These are phyloP conservation scores for Fragaria nilgerrensis DNA, from an alignment of 306 rosid genomes.

Conservation along the genomic window DNA sequence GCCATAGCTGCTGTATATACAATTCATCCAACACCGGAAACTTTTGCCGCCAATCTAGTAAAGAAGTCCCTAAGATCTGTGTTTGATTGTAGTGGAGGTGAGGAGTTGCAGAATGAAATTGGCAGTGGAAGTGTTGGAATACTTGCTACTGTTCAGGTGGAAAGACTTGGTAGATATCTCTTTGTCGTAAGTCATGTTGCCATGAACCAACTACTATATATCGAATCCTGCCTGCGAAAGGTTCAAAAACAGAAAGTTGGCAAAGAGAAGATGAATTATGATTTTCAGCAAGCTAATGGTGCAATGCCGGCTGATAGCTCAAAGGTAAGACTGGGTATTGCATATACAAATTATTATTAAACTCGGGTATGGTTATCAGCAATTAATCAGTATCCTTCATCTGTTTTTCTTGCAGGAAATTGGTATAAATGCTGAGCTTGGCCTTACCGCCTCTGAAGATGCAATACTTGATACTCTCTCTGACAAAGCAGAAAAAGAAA, in stretches of 20 bases:
- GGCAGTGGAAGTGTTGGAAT: conserved; percentile 39
- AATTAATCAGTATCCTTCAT: background rate
- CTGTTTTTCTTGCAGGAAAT: conserved; percentile 52
- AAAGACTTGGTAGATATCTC: conserved; percentile 69
- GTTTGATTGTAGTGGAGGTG: conserved; percentile 46
- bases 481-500: conserved; percentile 89
- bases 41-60: conserved; percentile 60
- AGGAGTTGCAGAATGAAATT: conserved; percentile 48
- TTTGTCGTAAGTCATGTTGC: conserved; percentile 80
- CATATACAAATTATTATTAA: background rate
- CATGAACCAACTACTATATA: conserved; percentile 86
- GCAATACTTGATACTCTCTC: conserved; percentile 78
- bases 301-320: conserved; percentile 38
- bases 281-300: conserved; percentile 48
- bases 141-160: conserved; percentile 58
- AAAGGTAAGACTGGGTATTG: conserved; percentile 44
- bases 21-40: conserved; percentile 87
- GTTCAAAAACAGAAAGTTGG: conserved; percentile 72
- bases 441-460: conserved; percentile 94
- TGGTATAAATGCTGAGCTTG: conserved; percentile 78
- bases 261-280: conserved; percentile 48
- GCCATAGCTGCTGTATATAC: conserved; percentile 80
- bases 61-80: conserved; percentile 61
- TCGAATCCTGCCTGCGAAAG: conserved; percentile 83
- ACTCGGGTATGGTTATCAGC: background rate